Base-by-base conservation (phyloP, 257 asterid genomes). In the Plantago major region DNA sequence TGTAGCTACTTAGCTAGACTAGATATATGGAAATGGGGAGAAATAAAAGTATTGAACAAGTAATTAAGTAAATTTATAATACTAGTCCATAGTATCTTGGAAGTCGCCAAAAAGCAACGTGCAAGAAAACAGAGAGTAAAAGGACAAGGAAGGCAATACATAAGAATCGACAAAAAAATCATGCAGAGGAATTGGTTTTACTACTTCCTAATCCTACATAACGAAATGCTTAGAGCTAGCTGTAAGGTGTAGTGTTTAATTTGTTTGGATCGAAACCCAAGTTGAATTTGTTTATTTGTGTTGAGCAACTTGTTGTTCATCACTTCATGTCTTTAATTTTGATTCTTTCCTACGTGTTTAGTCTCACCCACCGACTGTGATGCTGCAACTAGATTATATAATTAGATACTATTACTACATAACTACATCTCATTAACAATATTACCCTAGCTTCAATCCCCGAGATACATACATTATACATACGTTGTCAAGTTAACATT, bases 91-190 rank as follows among this genome's bases (percentile, higher is more conserved):
- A n/a, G n/a, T 17, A 46, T 67, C 44, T 51, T 71, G 70, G 86
- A 78, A 75, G 57, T 69, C 26, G 55, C 55, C 62, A 66, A 70
- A 64, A 30, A 65, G 61, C 82, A 81, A 76, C 64, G 71, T 71
- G 84, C 76, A 76, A 69, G 55, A 79, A 67, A 66, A 74, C 86
- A 78, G 43, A 46, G 18, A 11, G 68, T 56, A 45, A 44, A 54
- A 72, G 28, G 89, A 84, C 95, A 82, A 76, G 62, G 45, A 69
- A 76, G 75, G 73, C 51, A 69, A 53, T 76, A 84, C 90, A 87
- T 28, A 43, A 28, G 68, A 76, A 64, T 70, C 78, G 88, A 87
- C 90, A 79, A 84, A 80, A 42, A 30, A 69, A 67, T 68, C 79
- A 51, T 33, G 40, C 40, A 33, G 40, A 8, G 65, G 46, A 51